Conservation (phyloP, 305 asterid species). For the Andrographis paniculata region DNA sequence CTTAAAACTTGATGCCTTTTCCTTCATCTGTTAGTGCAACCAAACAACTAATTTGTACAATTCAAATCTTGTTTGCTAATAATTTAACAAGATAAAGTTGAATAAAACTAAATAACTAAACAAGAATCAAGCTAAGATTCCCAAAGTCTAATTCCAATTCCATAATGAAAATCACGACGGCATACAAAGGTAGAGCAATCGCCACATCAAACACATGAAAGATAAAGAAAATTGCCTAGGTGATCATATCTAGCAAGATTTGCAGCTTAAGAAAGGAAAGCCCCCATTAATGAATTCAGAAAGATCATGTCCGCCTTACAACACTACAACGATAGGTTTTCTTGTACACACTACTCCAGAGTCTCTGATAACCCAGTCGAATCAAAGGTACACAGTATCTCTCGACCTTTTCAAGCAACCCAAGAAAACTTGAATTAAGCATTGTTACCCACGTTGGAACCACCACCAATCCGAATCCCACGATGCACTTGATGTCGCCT, state of each 20-base stretch:
- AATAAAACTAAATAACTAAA: not conserved
- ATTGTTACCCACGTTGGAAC: slow-evolving; percentile 25
- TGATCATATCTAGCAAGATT: not conserved
- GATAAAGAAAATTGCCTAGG: not conserved
- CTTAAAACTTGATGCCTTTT: not conserved
- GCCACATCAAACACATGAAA: slow-evolving; percentile 5
- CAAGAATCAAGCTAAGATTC: not conserved
- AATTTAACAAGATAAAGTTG: slow-evolving; percentile 1
- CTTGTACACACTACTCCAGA: slow-evolving; percentile 20
- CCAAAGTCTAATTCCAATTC: not conserved
- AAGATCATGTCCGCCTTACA: slow-evolving; percentile 15
- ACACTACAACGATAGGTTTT: slow-evolving; percentile 17
- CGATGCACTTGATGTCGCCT: slow-evolving; percentile 36
- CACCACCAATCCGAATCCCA: slow-evolving; percentile 35
- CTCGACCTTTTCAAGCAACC: slow-evolving; percentile 17
- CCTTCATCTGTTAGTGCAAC: slow-evolving; percentile 4
- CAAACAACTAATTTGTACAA: slow-evolving; percentile 1
- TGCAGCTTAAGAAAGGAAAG: slow-evolving; percentile 4
- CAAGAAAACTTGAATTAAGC: slow-evolving; percentile 18
- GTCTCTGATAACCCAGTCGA: slow-evolving; percentile 14
- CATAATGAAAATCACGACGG: slow-evolving; percentile 10
- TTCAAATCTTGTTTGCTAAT: not conserved
- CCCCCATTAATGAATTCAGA: slow-evolving; percentile 18
- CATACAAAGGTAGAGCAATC: not conserved
- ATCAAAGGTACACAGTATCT: slow-evolving; percentile 19